phyloP scores from a whole-genome alignment of 192 early-diverging fungal species.

The Spinellus fusiger region DNA sequence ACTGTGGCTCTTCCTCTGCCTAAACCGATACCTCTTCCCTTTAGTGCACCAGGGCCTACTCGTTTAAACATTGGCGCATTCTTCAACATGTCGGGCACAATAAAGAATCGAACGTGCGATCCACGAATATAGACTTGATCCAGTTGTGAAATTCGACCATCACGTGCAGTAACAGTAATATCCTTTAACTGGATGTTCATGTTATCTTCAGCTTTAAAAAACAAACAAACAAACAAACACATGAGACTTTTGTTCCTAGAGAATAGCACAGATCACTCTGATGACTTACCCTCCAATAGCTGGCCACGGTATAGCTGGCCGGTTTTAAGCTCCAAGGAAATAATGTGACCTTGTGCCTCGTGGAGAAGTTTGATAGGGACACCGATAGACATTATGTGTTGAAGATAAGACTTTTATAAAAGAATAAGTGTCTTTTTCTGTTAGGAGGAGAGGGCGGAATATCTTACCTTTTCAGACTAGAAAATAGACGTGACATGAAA shows the following conservation, averaged over 20 bases:
- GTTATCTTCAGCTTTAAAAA: slow-evolving; percentile 82
- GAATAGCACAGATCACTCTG: background rate
- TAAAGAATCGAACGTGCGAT: slow-evolving; percentile 86
- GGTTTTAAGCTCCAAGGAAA: slow-evolving; percentile 93
- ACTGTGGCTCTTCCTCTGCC: slow-evolving; percentile 77
- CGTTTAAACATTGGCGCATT: slow-evolving; percentile 99
- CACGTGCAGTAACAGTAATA: slow-evolving; percentile 87
- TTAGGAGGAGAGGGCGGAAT: background rate
- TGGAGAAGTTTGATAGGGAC: slow-evolving; percentile 95
- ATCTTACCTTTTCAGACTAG: background rate
- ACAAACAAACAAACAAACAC: background rate
- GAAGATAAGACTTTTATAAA: background rate
- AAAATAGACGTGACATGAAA: background rate
- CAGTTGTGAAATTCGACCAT: slow-evolving; percentile 86
- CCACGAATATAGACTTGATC: slow-evolving; percentile 97
- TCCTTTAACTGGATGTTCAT: slow-evolving; percentile 98
- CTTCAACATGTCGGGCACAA: slow-evolving; percentile 99
- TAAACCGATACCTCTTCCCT: slow-evolving; percentile 78
- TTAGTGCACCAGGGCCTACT: slow-evolving; percentile 75
- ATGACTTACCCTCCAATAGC: slow-evolving; percentile 71
- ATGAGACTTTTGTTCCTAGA: slow-evolving; percentile 1
- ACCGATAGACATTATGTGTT: slow-evolving; percentile 72
- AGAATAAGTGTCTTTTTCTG: background rate
- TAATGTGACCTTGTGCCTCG: slow-evolving; percentile 95
- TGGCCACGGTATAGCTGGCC: slow-evolving; percentile 92